Evolutionary conservation across 2,329 filamentous ascomycete species (phyloP), one percentile per base, ranked within the genome.

Genomic region (Cladosporium oxysporum): DNA sequence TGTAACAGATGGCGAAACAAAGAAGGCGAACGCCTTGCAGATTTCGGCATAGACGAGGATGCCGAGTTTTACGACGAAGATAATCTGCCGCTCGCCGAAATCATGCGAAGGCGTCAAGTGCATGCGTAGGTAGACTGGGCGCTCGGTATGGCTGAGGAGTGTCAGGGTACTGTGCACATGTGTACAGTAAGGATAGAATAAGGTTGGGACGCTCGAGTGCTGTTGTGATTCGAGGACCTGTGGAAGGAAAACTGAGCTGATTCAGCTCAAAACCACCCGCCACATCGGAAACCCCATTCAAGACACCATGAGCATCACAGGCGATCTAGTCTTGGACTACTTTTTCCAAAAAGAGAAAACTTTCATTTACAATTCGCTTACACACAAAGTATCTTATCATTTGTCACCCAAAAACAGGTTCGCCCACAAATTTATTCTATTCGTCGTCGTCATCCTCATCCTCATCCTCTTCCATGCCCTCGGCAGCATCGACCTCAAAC

Each of bases 381-480:
- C 41, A 21, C 41, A 47, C 6, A 11, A 47, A 47, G 1, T 47
- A 47, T 47, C 41, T 47, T 21, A 21, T 47, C 41, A 21, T 21
- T 21, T 47, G 8, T 11, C 18, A 18, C 35, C 3, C 4, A 18
- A 18, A 41, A 16, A 5, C 35, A 37, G 35, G 37, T 11, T 12
- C n/a, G 41, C 10, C 41, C 10, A 47, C 41, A 47, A 23, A 4
- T 47, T 18, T 10, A 10, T n/a, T 18, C 50, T 65, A 57, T 62
- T 65, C 62, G 18, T 75, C 73, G 11, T 90, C 89, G 28, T 90
- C 90, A 12, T 91, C 90, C 26, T 93, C 92, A 53, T 95, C 92
- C 0, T 93, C 91, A 77, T 97, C 93, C 75, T 97, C 92, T 66
- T 98, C 95, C 91, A 95, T 96, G 5, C 92, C 92, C 79, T 99